Evolutionary conservation across 2,329 filamentous ascomycete genomes (phyloP).

Genomic region (Passalora sequoiae): DNA sequence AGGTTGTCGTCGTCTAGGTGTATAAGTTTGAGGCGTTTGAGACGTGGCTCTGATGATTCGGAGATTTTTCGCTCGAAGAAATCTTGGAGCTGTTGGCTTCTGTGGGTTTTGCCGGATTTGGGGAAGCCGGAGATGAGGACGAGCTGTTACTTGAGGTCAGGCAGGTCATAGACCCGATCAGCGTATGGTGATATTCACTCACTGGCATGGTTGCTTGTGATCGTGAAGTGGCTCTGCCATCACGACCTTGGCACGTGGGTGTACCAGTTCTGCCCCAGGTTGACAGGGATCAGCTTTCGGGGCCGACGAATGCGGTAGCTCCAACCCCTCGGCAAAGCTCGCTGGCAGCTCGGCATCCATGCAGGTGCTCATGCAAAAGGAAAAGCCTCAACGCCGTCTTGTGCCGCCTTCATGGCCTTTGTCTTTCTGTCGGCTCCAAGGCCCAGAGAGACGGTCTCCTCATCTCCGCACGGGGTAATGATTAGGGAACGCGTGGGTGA

Average conservation of each 20-base stretch:
- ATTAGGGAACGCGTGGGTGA: no score
- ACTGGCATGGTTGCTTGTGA: conserved; percentile 11
- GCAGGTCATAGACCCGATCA: background rate
- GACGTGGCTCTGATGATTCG: conserved; percentile 42
- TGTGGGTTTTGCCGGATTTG: conserved; percentile 58
- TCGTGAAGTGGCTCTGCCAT: background rate
- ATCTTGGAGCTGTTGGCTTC: conserved; percentile 58
- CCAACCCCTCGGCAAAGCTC: no score
- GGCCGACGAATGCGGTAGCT: no score
- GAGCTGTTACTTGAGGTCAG: conserved; percentile 17
- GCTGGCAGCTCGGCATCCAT: no score
- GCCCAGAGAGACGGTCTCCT: no score
- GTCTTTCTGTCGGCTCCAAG: no score
- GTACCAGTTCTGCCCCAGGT: no score
- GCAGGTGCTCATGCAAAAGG: background rate
- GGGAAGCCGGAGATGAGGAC: conserved; percentile 40
- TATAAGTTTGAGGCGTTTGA: conserved; percentile 58
- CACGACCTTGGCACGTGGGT: no score
- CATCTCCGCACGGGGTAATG: no score
- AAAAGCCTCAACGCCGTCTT: background rate
- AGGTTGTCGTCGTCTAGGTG: conserved; percentile 69
- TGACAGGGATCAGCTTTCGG: no score
- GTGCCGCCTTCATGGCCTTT: background rate
- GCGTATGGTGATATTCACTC: background rate
- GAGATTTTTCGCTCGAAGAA: conserved; percentile 59